Evolutionary conservation across 495 filamentous ascomycete species (phyloP), one percentile per base, ranked within the genome.

Genomic region (Aspergillus affinis): DNA sequence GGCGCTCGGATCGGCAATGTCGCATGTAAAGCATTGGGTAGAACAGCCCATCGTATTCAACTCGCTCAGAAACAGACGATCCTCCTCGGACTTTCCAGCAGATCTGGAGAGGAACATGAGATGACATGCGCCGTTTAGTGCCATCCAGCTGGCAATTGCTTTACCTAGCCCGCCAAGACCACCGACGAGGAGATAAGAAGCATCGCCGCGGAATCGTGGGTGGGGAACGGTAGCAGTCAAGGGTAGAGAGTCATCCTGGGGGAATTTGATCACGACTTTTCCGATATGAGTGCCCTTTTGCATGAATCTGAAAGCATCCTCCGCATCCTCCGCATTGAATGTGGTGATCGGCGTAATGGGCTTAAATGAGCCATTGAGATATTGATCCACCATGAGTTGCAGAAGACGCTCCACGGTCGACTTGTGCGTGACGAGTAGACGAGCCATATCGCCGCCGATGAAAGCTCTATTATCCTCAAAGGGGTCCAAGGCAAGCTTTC

Each of bases 91-190:
- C 46, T 21, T 26, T 10, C 69, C 66, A 3, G 66, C 74, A 44
- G 32, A 64, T 0, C 68, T 62, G 6, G 70, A 76, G 2, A 76
- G 55, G n/a, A 86, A 78, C 15, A 85, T 73, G 4, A 90, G 61
- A 50, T 80, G 69, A 20, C 74, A 71, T 7, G 86, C 87, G 5
- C 84, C 84, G 29, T 78, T 74, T 23, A 74, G 64, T 4, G 80
- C 81, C 81, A 90, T 84, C 82, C 82, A 86, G 0, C 68, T 72
- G 0, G 84, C 67, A 51, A 89, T 72, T 23, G 80, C 73, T 51
- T 80, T 72, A 10, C 86, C 86, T 0, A 90, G 69, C 36, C 86
- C 87, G 17, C 86, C 86, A 1, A 81, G 58, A 4, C 79, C 80
- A 19, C 81, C 82, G 5, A 75, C 63, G 15, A 83, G 69, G 0